Percentiles rank a stretch among this genome's conserved stretches.
phyloP scores from a whole-genome alignment of 2,329 filamentous ascomycete species.

The Aspergillus pseudoglaucus region DNA sequence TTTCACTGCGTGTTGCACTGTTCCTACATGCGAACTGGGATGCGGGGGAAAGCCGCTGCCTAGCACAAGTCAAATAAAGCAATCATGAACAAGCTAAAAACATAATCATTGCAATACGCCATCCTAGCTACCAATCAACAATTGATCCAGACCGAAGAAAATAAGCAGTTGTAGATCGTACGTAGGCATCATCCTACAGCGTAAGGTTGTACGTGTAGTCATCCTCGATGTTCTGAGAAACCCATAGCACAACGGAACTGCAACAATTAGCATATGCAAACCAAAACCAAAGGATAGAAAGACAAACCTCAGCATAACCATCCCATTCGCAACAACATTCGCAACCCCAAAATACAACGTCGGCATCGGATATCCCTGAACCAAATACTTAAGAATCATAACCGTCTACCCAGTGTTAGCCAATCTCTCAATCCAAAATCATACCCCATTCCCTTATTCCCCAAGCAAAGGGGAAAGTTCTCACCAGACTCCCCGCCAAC shows the following conservation, averaged over 20 bases:
- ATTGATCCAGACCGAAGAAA: too few relatives aligned
- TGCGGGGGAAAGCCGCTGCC: too few relatives aligned
- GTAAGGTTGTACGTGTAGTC: constrained; percentile 66
- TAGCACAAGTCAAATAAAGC: neutral
- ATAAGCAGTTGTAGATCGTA: too few relatives aligned
- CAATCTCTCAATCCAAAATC: too few relatives aligned
- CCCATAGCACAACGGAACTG: constrained; percentile 60
- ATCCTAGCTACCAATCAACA: too few relatives aligned
- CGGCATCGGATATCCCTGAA: constrained; percentile 53
- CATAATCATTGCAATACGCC: too few relatives aligned
- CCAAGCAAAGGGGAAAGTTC: too few relatives aligned
- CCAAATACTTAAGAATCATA: constrained; percentile 61
- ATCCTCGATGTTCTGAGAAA: constrained; percentile 67
- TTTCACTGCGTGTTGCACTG: too few relatives aligned
- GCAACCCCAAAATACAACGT: constrained; percentile 63
- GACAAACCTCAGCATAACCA: constrained; percentile 59
- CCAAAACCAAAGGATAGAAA: constrained; percentile 1
- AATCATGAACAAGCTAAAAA: too few relatives aligned
- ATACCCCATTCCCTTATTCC: too few relatives aligned
- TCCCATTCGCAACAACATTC: constrained; percentile 58
- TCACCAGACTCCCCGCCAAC: constrained; percentile 57
- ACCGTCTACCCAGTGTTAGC: constrained; percentile 53
- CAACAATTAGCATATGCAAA: constrained; percentile 16
- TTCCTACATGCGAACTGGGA: too few relatives aligned
- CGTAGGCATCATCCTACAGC: constrained; percentile 35